These are phyloP conservation scores for Phytopythium vexans DNA, from an alignment of 352 stramenopile species.

Conservation along the genomic window DNA sequence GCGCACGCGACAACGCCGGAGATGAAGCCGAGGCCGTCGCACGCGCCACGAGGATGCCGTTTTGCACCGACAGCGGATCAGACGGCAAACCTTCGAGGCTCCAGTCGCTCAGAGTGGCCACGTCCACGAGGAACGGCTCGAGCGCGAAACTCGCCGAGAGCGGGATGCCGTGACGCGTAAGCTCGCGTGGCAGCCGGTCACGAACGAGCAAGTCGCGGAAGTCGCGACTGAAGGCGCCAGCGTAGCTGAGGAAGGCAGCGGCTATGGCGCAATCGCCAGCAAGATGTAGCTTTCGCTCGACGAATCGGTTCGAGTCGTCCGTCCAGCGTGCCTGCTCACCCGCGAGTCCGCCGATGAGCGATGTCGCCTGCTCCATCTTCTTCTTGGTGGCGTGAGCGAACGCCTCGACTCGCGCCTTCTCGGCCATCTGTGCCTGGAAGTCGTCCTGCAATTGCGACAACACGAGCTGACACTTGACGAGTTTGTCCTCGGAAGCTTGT, in stretches of 20 bases:
- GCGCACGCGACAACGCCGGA: constrained; percentile 43
- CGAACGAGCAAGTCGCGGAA: constrained; percentile 64
- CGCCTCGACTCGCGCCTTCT: constrained; percentile 86
- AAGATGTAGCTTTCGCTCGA: constrained; percentile 74
- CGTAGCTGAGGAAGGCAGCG: constrained; percentile 88
- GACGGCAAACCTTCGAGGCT: constrained; percentile 84
- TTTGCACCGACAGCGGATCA: constrained; percentile 89
- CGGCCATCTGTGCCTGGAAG: constrained; percentile 88
- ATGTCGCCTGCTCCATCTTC: constrained; percentile 90
- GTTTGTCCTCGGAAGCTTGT: constrained; percentile 64
- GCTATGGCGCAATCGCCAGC: constrained; percentile 86
- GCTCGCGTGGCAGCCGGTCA: constrained; percentile 61
- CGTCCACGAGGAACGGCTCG: constrained; percentile 72
- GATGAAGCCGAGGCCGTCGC: constrained; percentile 8
- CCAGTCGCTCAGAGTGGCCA: constrained; percentile 85
- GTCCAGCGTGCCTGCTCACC: constrained; percentile 88
- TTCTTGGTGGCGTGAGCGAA: constrained; percentile 78
- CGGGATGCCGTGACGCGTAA: constrained; percentile 65
- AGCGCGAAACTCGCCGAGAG: constrained; percentile 59
- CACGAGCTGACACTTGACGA: constrained; percentile 61
- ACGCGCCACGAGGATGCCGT: constrained; percentile 85
- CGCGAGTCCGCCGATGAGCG: constrained; percentile 82
- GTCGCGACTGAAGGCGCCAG: constrained; percentile 88
- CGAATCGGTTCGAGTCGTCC: constrained; percentile 85
- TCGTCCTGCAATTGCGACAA: constrained; percentile 71